A percentile compares a stretch with the other conserved stretches of the same genome.
Conservation (phyloP, 352 stramenopile genomes). For the Plasmopara halstedii region DNA sequence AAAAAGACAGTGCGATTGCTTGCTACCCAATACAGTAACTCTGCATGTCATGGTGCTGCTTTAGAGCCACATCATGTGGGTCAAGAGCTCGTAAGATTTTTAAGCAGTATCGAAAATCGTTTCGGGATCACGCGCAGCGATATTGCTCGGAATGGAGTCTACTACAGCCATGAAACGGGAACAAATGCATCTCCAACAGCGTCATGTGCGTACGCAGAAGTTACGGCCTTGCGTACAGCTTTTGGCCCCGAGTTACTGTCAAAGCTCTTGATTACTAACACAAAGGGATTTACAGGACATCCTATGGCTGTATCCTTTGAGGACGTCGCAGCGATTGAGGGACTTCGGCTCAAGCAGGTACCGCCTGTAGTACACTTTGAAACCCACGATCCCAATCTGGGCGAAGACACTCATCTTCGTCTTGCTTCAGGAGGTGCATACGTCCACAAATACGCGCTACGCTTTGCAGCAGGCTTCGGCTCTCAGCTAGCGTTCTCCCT, state of each 20-base stretch:
- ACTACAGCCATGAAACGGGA: constrained; percentile 96
- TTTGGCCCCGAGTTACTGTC: constrained; percentile 63
- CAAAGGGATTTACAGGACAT: constrained; percentile 94
- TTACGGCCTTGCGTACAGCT: constrained; percentile 52
- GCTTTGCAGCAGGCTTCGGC: constrained; percentile 94
- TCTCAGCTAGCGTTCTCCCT: constrained; percentile 95
- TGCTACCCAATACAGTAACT: constrained; percentile 93
- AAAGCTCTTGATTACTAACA: constrained; percentile 86
- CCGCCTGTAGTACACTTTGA: constrained; percentile 90
- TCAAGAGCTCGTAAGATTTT: constrained; percentile 87
- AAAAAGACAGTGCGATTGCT: constrained; percentile 69
- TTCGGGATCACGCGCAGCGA: constrained; percentile 88
- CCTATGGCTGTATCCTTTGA: constrained; percentile 96
- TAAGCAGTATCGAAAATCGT: constrained; percentile 82
- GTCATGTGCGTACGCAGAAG: constrained; percentile 94
- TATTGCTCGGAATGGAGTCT: constrained; percentile 90
- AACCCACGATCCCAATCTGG: constrained; percentile 69
- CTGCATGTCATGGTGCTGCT: constrained; percentile 92
- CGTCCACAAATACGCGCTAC: constrained; percentile 88
- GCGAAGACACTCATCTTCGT: constrained; percentile 34
- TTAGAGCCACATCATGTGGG: constrained; percentile 92
- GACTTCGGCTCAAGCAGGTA: constrained; percentile 76
- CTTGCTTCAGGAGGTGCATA: constrained; percentile 58
- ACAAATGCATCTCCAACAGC: constrained; percentile 90
- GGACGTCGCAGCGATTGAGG: constrained; percentile 91